Conservation (phyloP, 169 alveolate genomes). For the Plasmodium chabaudi region DNA sequence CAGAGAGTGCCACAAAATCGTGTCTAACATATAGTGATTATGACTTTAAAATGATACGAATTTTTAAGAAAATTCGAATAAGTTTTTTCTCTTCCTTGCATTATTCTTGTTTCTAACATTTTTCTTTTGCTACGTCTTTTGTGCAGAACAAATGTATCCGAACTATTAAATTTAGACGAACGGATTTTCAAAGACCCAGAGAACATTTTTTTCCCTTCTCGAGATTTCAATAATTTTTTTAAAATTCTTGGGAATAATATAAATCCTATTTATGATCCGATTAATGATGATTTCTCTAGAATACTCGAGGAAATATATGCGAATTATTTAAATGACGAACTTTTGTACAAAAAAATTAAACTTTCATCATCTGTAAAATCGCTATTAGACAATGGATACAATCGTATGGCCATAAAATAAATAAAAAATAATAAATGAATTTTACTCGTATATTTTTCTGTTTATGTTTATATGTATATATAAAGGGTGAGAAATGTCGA, state of each 20-base stretch:
- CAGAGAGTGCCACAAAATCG: no score
- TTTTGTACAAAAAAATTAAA: conserved; percentile 31
- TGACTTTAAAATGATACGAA: no score
- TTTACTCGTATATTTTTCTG: no score
- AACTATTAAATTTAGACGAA: conserved; percentile 70
- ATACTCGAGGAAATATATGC: conserved; percentile 32
- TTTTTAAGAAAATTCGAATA: no score
- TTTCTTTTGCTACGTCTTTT: conserved; percentile 2
- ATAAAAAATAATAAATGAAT: no score
- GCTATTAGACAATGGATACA: conserved; percentile 32
- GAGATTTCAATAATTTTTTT: conserved; percentile 38
- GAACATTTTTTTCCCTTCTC: conserved; percentile 57
- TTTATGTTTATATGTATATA: no score
- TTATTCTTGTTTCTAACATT: background rate
- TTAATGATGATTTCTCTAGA: conserved; percentile 32
- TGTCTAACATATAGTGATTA: no score
- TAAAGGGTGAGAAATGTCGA: no score
- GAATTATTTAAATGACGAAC: conserved; percentile 55
- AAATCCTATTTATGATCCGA: conserved; percentile 35
- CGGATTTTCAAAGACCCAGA: conserved; percentile 73
- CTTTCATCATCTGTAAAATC: conserved; percentile 32
- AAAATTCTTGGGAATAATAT: conserved; percentile 21
- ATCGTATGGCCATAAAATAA: conserved; percentile 19
- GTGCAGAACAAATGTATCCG: conserved; percentile 38
- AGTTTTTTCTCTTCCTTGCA: background rate